Evolutionary conservation across 306 rosid species (phyloP), one percentile per base, ranked within the genome.

Genomic region (Dryas alaskensis): DNA sequence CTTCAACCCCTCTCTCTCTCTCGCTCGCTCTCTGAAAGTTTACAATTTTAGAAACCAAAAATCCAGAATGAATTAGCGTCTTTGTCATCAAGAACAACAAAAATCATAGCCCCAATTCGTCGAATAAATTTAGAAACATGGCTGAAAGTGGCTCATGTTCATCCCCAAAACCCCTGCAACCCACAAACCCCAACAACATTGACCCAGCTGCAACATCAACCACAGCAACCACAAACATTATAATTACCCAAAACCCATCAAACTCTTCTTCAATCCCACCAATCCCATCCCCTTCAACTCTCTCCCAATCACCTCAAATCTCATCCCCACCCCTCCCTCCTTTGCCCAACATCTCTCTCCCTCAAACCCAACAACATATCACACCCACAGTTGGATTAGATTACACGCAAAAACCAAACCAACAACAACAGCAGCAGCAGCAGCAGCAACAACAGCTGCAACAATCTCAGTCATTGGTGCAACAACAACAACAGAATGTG

Each of bases 241-340:
- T 73, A 59, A 84, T 80, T 71, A 51, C 73, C 8, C 81, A 83
- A 44, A 83, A 81, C 77, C 78, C 80, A 69, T 59, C 81, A 10
- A 86, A 75, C 72, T 78, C 85, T 17, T 17, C 83, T 3, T 50
- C 72, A 47, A 85, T 79, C 65, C 86, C 86, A 54, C 63, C 73
- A 53, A 81, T 81, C 54, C 82, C 67, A n/a, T 85, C 89, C 3
- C 85, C 92, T 58, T 76, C 89, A 37, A 69, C 78, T 25, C 79
- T 83, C 42, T 69, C 87, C 39, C 92, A 85, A 43, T 85, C 89
- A 8, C 92, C 92, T 25, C 89, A 85, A 70, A 85, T 87, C 46
- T 77, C 92, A 59, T 85, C 86, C 54, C 89, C 92, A 39, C 85
- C 92, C 1, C 84, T 84, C 44, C 79, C 86, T 40, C 68, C 84